These are phyloP conservation scores for Aureobasidium musti DNA, from an alignment of 2,329 filamentous ascomycete species.

Conservation along the genomic window DNA sequence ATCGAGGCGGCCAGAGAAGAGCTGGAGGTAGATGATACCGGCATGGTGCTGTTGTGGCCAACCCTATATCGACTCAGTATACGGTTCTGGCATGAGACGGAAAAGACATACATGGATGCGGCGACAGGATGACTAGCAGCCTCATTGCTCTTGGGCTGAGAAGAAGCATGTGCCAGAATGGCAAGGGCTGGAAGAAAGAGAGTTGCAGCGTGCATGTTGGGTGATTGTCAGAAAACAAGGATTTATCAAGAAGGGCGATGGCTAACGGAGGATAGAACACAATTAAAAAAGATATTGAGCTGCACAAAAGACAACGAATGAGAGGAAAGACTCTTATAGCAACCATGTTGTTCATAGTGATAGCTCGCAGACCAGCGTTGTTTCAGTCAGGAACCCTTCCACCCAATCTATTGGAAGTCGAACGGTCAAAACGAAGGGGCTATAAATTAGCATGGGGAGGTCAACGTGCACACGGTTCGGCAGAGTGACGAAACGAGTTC, in stretches of 20 bases:
- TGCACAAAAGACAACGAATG: neutral
- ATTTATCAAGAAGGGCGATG: neutral
- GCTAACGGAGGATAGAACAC: neutral
- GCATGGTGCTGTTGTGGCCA: slow-evolving; percentile 8
- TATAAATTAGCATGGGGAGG: neutral
- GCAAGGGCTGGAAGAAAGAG: slow-evolving; percentile 23
- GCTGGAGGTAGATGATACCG: slow-evolving; percentile 15
- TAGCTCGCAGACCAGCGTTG: neutral
- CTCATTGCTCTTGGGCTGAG: neutral
- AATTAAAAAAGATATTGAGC: neutral
- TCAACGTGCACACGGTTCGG: slow-evolving; percentile 2
- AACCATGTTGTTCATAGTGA: neutral
- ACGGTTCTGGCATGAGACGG: neutral
- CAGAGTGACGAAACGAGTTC: neutral
- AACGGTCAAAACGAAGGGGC: slow-evolving; percentile 15
- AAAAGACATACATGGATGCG: neutral
- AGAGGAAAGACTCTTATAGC: neutral
- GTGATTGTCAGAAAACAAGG: neutral
- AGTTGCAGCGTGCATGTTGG: slow-evolving; percentile 21
- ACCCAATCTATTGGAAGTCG: slow-evolving; percentile 13
- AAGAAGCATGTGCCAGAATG: slow-evolving; percentile 22
- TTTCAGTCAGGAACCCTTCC: neutral
- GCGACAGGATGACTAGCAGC: neutral
- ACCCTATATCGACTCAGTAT: neutral
- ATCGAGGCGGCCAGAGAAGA: slow-evolving; percentile 6